Evolutionary conservation across 768 basidiomycete genomes (phyloP).

Genomic region (Lactarius evosmus): DNA sequence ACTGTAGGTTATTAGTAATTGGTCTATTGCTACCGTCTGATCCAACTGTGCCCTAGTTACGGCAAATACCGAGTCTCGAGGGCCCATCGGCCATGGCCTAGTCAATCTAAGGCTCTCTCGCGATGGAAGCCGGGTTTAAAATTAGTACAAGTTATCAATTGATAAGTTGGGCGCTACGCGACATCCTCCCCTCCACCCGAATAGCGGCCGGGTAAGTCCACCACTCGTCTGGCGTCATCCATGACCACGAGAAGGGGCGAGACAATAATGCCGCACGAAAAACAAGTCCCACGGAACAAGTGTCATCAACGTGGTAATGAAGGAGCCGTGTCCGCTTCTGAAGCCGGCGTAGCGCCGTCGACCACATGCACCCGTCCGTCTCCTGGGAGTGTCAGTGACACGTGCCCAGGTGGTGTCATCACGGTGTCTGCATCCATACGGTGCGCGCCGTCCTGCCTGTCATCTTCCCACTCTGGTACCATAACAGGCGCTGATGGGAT

Average conservation of each 20-base stretch:
- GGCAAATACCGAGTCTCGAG: background rate
- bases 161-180: background rate
- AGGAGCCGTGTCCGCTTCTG: background rate
- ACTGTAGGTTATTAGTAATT: background rate
- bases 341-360: background rate
- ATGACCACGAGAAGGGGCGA: too few species aligned
- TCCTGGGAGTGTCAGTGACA: background rate
- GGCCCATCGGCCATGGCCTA: too few species aligned
- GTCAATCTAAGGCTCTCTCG: too few species aligned
- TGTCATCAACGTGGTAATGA: background rate
- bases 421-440: background rate
- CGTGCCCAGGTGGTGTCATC: background rate
- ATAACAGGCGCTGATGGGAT: conserved; percentile 24
- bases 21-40: background rate
- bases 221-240: background rate
- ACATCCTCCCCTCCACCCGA: too few species aligned
- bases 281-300: background rate
- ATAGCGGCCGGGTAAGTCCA: background rate
- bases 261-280: background rate
- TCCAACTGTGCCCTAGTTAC: background rate
- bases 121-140: background rate
- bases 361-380: background rate
- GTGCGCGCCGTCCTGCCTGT: background rate
- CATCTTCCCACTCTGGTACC: background rate
- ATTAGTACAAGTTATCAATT: background rate